These are phyloP conservation scores for Boletellus emodensis DNA, from an alignment of 768 basidiomycete genomes.

Conservation along the genomic window DNA sequence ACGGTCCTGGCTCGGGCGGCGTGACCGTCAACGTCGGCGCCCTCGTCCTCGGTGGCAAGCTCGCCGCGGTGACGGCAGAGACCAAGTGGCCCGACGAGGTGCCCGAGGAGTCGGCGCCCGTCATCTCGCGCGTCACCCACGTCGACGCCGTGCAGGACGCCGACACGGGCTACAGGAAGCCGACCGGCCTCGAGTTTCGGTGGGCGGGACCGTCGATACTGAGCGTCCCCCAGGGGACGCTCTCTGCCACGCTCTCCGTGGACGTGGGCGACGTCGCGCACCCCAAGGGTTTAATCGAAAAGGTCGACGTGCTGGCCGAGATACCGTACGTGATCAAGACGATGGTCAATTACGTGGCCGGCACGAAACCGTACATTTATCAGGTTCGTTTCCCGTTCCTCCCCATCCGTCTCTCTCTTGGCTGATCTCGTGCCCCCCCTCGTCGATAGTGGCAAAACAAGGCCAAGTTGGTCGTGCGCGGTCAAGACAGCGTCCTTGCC, in stretches of 20 bases:
- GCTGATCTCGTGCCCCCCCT: not conserved
- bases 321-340: slow-evolving; percentile 90
- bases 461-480: slow-evolving; percentile 45
- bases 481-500: slow-evolving; percentile 38
- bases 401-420: not conserved
- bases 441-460: slow-evolving; percentile 53
- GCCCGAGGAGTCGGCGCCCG: slow-evolving; percentile 40
- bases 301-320: slow-evolving; percentile 93
- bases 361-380: slow-evolving; percentile 92
- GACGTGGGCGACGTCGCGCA: slow-evolving; percentile 54
- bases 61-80: slow-evolving; percentile 74
- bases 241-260: slow-evolving; percentile 53
- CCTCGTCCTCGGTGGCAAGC: slow-evolving; percentile 74
- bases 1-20: slow-evolving; percentile 76
- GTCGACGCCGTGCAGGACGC: slow-evolving; percentile 56
- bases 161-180: slow-evolving; percentile 79
- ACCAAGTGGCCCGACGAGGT: slow-evolving; percentile 70
- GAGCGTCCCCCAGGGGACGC: slow-evolving; percentile 44
- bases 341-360: slow-evolving; percentile 88
- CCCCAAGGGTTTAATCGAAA: slow-evolving; percentile 81
- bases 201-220: slow-evolving; percentile 75
- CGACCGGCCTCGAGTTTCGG: slow-evolving; percentile 62
- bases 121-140: slow-evolving; percentile 67
- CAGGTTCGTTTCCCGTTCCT: slow-evolving; percentile 52
- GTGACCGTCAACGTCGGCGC: slow-evolving; percentile 85